Evolutionary conservation across 1,139 yeast species (phyloP), one percentile per base, ranked within the genome.

Genomic region (Sugiyamaella sp.): DNA sequence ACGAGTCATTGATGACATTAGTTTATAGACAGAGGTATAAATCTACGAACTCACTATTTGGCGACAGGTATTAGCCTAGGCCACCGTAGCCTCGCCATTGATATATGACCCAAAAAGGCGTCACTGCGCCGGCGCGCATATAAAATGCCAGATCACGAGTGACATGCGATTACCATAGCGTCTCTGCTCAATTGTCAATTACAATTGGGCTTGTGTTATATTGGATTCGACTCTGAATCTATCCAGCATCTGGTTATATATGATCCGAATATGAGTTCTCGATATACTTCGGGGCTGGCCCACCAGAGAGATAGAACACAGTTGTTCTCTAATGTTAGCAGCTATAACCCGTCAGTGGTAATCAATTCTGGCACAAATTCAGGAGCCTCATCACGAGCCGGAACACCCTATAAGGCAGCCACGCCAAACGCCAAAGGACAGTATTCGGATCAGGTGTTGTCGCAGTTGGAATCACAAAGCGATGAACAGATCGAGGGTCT

Each of bases 401-500:
- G 49, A 33, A 45, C 77, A n/a, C 87, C 88, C 1, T 83, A 82
- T 63, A 82, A 80, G 29, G 62, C 66, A 9, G 70, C 73, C n/a
- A 66, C 56, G 58, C 75, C 76, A 57, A 81, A 80, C 59, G 74
- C 75, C 61, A 80, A 80, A 58, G 65, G 65, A 8, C 63, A 62
- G 46, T 63, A 63, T 52, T 55, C 66, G 12, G 80, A 88, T 51
- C 78, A 82, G 56, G 77, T 84, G 64, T 75, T 85, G 74, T 82
- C 89, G 46, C 79, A 78, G 55, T 73, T 90, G 51, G 98, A 91
- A 67, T 80, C 90, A 12, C 97, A 91, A 67, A 86, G 86, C 63
- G 89, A 89, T 59, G 90, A 86, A 40, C 90, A 89, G 56, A 71
- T 87, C 67, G 82, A 82, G 50, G 71, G 79, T 14, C 85, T 91